A percentile compares a stretch with the other conserved stretches of the same genome.
Conservation (phyloP, 169 alveolate species). For the Ichthyophthirius multifiliis region DNA sequence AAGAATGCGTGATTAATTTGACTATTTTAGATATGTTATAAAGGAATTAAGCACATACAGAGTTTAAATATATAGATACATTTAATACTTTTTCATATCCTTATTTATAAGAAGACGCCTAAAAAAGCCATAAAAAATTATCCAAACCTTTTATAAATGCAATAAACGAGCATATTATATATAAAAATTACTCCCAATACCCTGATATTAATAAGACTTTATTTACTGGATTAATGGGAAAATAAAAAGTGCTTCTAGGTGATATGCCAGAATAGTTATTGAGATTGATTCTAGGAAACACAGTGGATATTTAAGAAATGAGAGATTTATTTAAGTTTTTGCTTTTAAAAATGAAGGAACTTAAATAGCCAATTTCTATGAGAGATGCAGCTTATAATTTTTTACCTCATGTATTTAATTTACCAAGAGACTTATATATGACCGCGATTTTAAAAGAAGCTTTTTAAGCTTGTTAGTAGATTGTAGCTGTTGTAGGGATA, state of each 20-base stretch:
- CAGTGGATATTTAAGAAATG: slow-evolving; percentile 66
- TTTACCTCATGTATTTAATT: slow-evolving; percentile 72
- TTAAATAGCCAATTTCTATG: slow-evolving; percentile 64
- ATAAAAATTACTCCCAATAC: slow-evolving; percentile 66
- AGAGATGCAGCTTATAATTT: slow-evolving; percentile 63
- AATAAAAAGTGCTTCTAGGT: slow-evolving; percentile 70
- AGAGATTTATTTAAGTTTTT: slow-evolving; percentile 74
- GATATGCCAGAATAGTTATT: slow-evolving; percentile 81
- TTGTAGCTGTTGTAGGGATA: slow-evolving; percentile 65
- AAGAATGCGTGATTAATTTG: slow-evolving; percentile 73
- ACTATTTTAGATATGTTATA: slow-evolving; percentile 66
- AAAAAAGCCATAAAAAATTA: slow-evolving; percentile 43
- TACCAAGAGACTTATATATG: slow-evolving; percentile 79
- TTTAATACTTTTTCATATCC: slow-evolving; percentile 68
- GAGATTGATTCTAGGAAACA: slow-evolving; percentile 70
- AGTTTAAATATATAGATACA: slow-evolving; percentile 63
- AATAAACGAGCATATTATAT: slow-evolving; percentile 67
- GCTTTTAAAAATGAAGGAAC: slow-evolving; percentile 52
- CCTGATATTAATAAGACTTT: slow-evolving; percentile 62
- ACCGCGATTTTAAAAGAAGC: slow-evolving; percentile 71
- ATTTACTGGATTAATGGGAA: slow-evolving; percentile 78
- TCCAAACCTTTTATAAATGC: slow-evolving; percentile 61
- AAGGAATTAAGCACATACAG: slow-evolving; percentile 60
- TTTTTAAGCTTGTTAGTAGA: slow-evolving; percentile 47
- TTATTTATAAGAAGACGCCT: slow-evolving; percentile 50